phyloP scores from a whole-genome alignment of 768 basidiomycete genomes.

The Megacollybia marginata region DNA sequence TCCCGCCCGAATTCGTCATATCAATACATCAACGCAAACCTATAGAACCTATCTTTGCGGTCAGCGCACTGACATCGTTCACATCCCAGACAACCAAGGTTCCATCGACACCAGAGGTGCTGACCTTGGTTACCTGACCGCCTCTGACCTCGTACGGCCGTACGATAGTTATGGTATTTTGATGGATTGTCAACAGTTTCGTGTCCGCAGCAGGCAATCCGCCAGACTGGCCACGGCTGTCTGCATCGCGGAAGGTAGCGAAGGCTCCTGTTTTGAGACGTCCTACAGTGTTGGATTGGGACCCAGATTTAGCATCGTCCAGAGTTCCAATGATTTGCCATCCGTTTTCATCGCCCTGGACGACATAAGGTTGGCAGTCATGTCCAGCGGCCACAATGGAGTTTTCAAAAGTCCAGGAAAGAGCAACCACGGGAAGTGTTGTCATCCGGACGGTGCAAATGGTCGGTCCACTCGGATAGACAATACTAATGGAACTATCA shows the following conservation, averaged over 20 bases:
- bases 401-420: constrained; percentile 82
- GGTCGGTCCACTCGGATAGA: constrained; percentile 77
- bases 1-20: not conserved
- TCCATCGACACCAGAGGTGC: constrained; percentile 92
- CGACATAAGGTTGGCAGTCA: constrained; percentile 93
- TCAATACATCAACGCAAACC: constrained; percentile 24
- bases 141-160: constrained; percentile 60
- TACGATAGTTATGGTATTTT: constrained; percentile 96
- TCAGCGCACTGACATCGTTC: constrained; percentile 45
- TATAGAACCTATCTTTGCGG: constrained; percentile 43
- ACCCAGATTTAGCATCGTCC: constrained; percentile 63
- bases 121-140: constrained; percentile 65
- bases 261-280: constrained; percentile 91
- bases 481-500: constrained; percentile 88
- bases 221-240: constrained; percentile 56
- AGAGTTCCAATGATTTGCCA: constrained; percentile 80
- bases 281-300: constrained; percentile 44
- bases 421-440: constrained; percentile 75
- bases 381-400: constrained; percentile 89
- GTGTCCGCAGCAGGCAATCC: constrained; percentile 41
- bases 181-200: constrained; percentile 85
- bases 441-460: constrained; percentile 70
- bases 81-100: constrained; percentile 87
- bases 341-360: constrained; percentile 64
- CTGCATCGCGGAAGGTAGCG: constrained; percentile 89